A percentile compares a stretch with the other conserved stretches of the same genome.
These are phyloP conservation scores for Ogataea glucozyma DNA, from an alignment of 805 yeast genomes.

Conservation along the genomic window DNA sequence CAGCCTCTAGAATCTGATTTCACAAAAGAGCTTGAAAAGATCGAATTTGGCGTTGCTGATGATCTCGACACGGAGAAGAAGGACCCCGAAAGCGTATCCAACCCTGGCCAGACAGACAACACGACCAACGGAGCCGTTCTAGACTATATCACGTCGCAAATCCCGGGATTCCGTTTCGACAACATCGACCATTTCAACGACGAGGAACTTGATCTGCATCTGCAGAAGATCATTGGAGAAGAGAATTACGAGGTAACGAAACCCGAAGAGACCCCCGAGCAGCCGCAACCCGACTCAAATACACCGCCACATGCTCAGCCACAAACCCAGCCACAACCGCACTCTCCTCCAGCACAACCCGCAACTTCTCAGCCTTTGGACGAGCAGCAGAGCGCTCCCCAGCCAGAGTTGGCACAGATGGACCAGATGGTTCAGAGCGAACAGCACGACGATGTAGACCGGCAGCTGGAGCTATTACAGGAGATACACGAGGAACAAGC, in stretches of 20 bases:
- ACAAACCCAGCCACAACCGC: background rate
- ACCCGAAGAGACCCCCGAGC: too few relatives aligned
- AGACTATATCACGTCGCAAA: slow-evolving; percentile 28
- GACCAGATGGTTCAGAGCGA: slow-evolving; percentile 2
- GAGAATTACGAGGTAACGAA: slow-evolving; percentile 7
- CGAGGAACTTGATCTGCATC: slow-evolving; percentile 32
- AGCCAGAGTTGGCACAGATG: background rate
- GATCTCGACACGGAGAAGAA: slow-evolving; percentile 5
- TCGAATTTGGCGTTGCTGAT: slow-evolving; percentile 9
- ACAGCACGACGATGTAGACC: slow-evolving; percentile 6
- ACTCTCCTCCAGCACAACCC: too few relatives aligned
- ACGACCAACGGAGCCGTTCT: slow-evolving; percentile 13
- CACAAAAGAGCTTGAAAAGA: slow-evolving; percentile 18
- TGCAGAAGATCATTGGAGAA: slow-evolving; percentile 29
- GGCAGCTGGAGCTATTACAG: slow-evolving; percentile 10
- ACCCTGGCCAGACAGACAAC: background rate
- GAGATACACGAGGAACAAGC: slow-evolving; percentile 4
- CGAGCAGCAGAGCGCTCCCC: too few relatives aligned
- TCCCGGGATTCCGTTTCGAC: slow-evolving; percentile 29
- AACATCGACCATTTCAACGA: slow-evolving; percentile 28
- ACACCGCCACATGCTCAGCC: background rate
- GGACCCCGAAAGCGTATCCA: background rate
- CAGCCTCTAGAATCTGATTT: slow-evolving; percentile 11
- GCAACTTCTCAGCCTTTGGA: too few relatives aligned
- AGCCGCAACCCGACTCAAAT: too few relatives aligned